Percentiles rank a stretch among this genome's conserved stretches.
Evolutionary conservation across 495 filamentous ascomycete genomes (phyloP).

Genomic region (Podospora pseudoanserina): DNA sequence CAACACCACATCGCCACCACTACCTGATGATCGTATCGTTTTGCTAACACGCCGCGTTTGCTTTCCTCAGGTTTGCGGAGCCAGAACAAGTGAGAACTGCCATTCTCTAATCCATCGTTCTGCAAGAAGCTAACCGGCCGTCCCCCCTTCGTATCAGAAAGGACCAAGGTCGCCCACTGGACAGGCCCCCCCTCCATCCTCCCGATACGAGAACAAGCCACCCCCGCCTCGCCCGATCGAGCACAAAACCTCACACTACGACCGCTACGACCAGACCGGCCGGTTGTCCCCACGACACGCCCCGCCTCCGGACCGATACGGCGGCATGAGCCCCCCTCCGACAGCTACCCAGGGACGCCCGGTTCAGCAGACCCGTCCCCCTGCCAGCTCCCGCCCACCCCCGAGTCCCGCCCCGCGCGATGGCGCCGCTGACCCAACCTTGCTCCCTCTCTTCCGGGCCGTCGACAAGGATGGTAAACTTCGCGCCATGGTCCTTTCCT

Average conservation of each 20-base stretch:
- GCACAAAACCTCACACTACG: slow-evolving; percentile 23
- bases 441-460: slow-evolving; percentile 83
- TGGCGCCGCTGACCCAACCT: slow-evolving; percentile 61
- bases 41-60: slow-evolving; percentile 20
- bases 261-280: slow-evolving; percentile 9
- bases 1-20: slow-evolving; percentile 16
- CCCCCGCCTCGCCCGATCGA: slow-evolving; percentile 35
- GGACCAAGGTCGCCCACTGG: slow-evolving; percentile 3
- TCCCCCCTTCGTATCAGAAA: slow-evolving; percentile 11
- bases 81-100: slow-evolving; percentile 72
- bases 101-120: neutral
- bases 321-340: slow-evolving; percentile 36
- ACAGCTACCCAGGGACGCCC: slow-evolving; percentile 42
- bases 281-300: slow-evolving; percentile 24
- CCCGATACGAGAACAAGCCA: slow-evolving; percentile 41
- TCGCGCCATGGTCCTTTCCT: neutral
- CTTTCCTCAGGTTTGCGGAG: slow-evolving; percentile 72
- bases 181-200: slow-evolving; percentile 8
- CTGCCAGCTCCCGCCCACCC: slow-evolving; percentile 59
- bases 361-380: slow-evolving; percentile 48
- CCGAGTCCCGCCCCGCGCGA: slow-evolving; percentile 60
- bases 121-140: slow-evolving; percentile 4
- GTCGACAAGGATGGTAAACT: slow-evolving; percentile 76
- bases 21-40: slow-evolving; percentile 15
- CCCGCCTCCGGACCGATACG: slow-evolving; percentile 22